A percentile compares a stretch with the other conserved stretches of the same genome.
These are phyloP conservation scores for Aspergillus leporis DNA, from an alignment of 495 filamentous ascomycete species.

Conservation along the genomic window DNA sequence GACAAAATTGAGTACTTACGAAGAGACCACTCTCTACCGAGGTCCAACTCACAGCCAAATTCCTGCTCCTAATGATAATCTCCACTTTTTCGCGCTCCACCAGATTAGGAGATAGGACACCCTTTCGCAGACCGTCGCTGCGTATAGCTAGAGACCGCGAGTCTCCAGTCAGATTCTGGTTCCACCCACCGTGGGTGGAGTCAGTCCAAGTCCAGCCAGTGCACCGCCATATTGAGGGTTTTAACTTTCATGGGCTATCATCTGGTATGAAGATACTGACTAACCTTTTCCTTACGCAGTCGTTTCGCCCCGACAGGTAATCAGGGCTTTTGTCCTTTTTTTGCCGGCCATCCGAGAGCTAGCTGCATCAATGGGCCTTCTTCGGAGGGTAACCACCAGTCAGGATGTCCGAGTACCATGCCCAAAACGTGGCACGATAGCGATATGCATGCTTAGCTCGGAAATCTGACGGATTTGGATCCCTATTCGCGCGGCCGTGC, in stretches of 20 bases:
- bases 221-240: neutral
- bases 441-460: neutral
- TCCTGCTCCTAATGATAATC: neutral
- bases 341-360: slow-evolving; percentile 1
- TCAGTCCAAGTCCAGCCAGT: neutral
- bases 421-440: neutral
- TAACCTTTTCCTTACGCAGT: neutral
- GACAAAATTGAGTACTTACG: too few species aligned
- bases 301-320: slow-evolving; percentile 3
- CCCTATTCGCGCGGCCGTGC: neutral
- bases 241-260: neutral
- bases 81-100: neutral
- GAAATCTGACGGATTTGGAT: neutral
- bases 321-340: slow-evolving; percentile 8
- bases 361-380: neutral
- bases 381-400: neutral
- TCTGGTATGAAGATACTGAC: neutral
- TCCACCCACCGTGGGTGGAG: neutral
- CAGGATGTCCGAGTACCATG: neutral
- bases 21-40: neutral
- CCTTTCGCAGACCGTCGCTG: neutral
- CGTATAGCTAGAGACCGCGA: neutral
- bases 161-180: neutral
- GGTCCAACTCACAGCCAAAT: neutral
- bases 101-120: neutral